These are phyloP conservation scores for Mucor velutinosus DNA, from an alignment of 371 early-diverging fungal genomes.

Conservation along the genomic window DNA sequence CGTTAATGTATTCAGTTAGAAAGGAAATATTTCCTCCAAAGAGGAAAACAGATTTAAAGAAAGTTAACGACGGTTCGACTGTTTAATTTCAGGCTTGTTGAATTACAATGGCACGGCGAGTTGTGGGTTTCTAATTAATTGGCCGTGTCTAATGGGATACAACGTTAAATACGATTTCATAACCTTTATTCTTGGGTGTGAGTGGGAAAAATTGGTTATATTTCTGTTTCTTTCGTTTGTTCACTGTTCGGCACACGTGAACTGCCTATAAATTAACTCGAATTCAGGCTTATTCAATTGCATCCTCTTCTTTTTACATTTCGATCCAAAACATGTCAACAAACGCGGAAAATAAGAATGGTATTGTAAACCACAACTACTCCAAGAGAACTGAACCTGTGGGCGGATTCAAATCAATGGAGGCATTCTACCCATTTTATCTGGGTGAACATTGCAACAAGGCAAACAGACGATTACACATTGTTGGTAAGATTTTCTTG, in stretches of 20 bases:
- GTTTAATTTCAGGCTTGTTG: neutral
- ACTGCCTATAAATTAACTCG: neutral
- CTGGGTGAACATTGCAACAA: slow-evolving; percentile 63
- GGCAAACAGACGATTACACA: slow-evolving; percentile 60
- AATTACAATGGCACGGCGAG: neutral
- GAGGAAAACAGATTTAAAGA: slow-evolving; percentile 19
- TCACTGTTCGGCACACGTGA: neutral
- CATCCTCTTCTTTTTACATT: slow-evolving; percentile 6
- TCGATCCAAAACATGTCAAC: slow-evolving; percentile 9
- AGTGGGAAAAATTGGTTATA: neutral
- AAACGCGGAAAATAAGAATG: slow-evolving; percentile 4
- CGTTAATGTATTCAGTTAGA: slow-evolving; percentile 10
- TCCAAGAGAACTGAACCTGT: slow-evolving; percentile 50
- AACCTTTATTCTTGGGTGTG: neutral
- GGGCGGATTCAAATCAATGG: slow-evolving; percentile 53
- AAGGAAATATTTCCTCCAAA: slow-evolving; percentile 25
- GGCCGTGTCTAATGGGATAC: neutral
- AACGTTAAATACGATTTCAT: neutral
- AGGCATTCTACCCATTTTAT: slow-evolving; percentile 72
- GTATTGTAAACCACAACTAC: slow-evolving; percentile 58
- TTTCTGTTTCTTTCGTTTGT: neutral
- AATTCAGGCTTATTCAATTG: neutral
- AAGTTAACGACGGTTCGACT: neutral
- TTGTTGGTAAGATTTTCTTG: slow-evolving; percentile 39
- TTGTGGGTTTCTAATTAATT: slow-evolving; percentile 7